Percentiles rank a stretch among this genome's conserved stretches.
Evolutionary conservation across 2,329 filamentous ascomycete genomes (phyloP).

Genomic region (Epichloe festucae): DNA sequence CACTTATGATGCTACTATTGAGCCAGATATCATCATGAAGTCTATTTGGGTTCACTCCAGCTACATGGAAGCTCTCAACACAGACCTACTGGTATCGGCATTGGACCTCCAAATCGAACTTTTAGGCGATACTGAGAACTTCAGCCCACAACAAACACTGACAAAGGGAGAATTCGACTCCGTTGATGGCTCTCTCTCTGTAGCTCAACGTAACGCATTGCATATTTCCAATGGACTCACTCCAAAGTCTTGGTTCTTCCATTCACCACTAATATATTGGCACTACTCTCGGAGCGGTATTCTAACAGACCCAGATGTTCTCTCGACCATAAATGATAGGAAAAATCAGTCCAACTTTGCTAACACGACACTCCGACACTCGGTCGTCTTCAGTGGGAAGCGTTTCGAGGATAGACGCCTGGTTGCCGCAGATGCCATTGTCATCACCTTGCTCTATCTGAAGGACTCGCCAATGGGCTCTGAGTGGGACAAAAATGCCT

Average conservation of each 20-base stretch:
- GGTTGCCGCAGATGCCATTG: conserved; percentile 61
- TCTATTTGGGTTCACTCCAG: conserved; percentile 71
- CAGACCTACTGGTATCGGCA: conserved; percentile 50
- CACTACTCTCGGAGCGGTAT: conserved; percentile 49
- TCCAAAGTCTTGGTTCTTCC: conserved; percentile 60
- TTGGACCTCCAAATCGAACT: conserved; percentile 58
- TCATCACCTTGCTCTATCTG: conserved; percentile 63
- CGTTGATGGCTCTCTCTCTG: conserved; percentile 25
- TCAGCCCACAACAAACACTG: conserved; percentile 31
- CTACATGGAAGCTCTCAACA: conserved; percentile 64
- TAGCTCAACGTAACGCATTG: conserved; percentile 36
- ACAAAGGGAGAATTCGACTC: conserved; percentile 16
- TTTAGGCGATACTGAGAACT: conserved; percentile 46
- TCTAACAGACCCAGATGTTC: conserved; percentile 45
- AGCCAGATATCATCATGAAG: conserved; percentile 66
- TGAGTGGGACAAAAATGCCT: conserved; percentile 50
- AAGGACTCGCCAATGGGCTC: conserved; percentile 49
- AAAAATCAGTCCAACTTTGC: conserved; percentile 51
- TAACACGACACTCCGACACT: conserved; percentile 63
- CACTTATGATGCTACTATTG: conserved; percentile 32
- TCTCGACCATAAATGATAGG: conserved; percentile 55
- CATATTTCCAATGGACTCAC: conserved; percentile 48
- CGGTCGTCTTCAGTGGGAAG: conserved; percentile 74
- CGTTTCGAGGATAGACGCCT: conserved; percentile 55
- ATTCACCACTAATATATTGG: conserved; percentile 77